Conservation (phyloP, 1,139 yeast species). For the Cylindricascospora bacillispora region DNA sequence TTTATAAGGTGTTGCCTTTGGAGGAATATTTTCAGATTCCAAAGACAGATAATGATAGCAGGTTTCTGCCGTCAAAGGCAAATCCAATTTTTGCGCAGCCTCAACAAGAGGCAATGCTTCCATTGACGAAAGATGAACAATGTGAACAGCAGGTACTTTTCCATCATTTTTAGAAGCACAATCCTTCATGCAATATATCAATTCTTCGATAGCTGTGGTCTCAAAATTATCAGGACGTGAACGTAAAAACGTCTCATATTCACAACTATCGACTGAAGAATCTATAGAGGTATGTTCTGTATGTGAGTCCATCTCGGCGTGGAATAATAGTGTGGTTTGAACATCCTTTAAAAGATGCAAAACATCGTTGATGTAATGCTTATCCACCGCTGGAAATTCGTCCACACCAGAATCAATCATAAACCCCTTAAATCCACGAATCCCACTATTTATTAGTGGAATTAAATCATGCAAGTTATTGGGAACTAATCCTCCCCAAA, state of each 20-base stretch:
- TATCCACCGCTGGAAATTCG: slow-evolving; percentile 75
- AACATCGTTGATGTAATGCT: slow-evolving; percentile 50
- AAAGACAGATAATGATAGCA: slow-evolving; percentile 84
- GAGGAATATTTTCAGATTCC: slow-evolving; percentile 62
- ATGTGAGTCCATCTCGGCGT: slow-evolving; percentile 85
- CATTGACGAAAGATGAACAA: slow-evolving; percentile 80
- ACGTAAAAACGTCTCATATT: slow-evolving; percentile 61
- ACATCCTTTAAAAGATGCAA: slow-evolving; percentile 47
- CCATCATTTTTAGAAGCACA: not conserved
- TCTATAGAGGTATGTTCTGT: slow-evolving; percentile 31
- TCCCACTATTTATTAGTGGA: slow-evolving; percentile 74
- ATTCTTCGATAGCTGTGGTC: slow-evolving; percentile 63
- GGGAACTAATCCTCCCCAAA: slow-evolving; percentile 94
- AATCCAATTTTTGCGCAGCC: slow-evolving; percentile 44
- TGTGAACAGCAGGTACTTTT: slow-evolving; percentile 83
- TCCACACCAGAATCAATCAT: slow-evolving; percentile 87
- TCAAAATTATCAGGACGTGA: slow-evolving; percentile 86
- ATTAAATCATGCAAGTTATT: slow-evolving; percentile 52
- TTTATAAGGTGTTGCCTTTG: slow-evolving; percentile 69
- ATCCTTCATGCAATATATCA: slow-evolving; percentile 31
- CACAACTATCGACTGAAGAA: slow-evolving; percentile 43
- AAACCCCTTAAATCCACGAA: slow-evolving; percentile 85
- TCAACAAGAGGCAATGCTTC: slow-evolving; percentile 63
- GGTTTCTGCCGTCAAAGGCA: slow-evolving; percentile 62
- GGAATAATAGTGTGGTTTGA: slow-evolving; percentile 75